These are phyloP conservation scores for Globisporangium parvum DNA, from an alignment of 352 stramenopile genomes.

Conservation along the genomic window DNA sequence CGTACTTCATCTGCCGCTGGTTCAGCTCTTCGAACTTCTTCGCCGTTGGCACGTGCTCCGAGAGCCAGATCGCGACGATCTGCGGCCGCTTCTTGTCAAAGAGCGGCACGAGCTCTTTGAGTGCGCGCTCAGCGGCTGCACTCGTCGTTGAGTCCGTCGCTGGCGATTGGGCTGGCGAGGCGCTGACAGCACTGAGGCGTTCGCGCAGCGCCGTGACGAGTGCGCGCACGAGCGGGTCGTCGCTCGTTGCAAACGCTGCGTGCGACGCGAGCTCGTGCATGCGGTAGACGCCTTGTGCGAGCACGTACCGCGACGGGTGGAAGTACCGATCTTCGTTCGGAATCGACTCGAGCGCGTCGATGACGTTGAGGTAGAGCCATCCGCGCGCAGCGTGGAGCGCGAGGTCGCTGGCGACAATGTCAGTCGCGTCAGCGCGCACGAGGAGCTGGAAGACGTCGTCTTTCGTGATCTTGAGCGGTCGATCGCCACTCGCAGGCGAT, in stretches of 20 bases:
- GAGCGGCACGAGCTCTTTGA: constrained; percentile 50
- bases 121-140: constrained; percentile 27
- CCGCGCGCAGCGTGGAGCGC: constrained; percentile 20
- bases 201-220: constrained; percentile 21
- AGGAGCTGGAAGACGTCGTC: constrained; percentile 38
- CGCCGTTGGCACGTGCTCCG: constrained; percentile 51
- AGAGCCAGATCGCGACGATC: constrained; percentile 69
- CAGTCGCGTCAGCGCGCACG: constrained; percentile 4
- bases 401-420: constrained; percentile 1
- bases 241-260: constrained; percentile 6
- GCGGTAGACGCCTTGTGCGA: constrained; percentile 53
- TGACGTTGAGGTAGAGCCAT: constrained; percentile 56
- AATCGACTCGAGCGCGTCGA: constrained; percentile 70
- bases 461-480: constrained; percentile 23
- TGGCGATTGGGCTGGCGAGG: constrained; percentile 1
- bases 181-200: constrained; percentile 14
- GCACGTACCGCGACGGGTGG: constrained; percentile 55
- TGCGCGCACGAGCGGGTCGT: constrained; percentile 5
- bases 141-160: neutral
- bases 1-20: constrained; percentile 78
- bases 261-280: constrained; percentile 27
- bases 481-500: constrained; percentile 4
- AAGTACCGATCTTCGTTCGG: constrained; percentile 79
- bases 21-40: constrained; percentile 84
- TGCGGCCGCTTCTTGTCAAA: constrained; percentile 65